A percentile compares a stretch with the other conserved stretches of the same genome.
phyloP scores from a whole-genome alignment of 2,329 filamentous ascomycete genomes.

The Aspergillus pseudoterreus region DNA sequence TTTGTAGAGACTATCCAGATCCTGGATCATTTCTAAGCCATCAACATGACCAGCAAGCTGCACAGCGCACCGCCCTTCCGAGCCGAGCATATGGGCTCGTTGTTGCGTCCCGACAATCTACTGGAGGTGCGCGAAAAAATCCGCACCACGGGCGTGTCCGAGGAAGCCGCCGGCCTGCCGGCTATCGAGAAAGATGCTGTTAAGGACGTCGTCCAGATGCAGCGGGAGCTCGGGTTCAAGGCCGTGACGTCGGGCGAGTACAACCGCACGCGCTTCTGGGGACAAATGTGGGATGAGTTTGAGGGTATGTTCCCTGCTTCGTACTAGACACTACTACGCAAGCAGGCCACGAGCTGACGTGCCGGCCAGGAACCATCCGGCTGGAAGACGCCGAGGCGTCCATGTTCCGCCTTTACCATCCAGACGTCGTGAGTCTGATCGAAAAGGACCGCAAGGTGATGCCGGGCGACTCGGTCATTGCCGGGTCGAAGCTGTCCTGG shows the following conservation, averaged over 20 bases:
- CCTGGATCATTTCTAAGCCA: too few species aligned
- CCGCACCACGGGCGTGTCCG: constrained; percentile 46
- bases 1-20: too few species aligned
- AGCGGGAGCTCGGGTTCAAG: constrained; percentile 60
- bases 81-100: constrained; percentile 68
- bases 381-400: constrained; percentile 23
- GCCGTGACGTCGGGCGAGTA: constrained; percentile 69
- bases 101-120: constrained; percentile 62
- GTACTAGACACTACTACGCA: too few species aligned
- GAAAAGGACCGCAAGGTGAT: constrained; percentile 25
- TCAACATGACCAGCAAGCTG: constrained; percentile 26
- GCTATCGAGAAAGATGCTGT: constrained; percentile 64
- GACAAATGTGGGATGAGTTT: too few species aligned
- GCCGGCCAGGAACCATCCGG: constrained; percentile 18
- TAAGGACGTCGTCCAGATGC: constrained; percentile 61
- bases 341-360: too few species aligned
- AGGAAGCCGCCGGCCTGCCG: constrained; percentile 59
- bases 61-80: constrained; percentile 59
- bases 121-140: constrained; percentile 43
- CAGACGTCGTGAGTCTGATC: constrained; percentile 24
- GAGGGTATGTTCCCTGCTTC: too few species aligned
- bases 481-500: constrained; percentile 21
- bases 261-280: constrained; percentile 39
- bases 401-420: constrained; percentile 26
- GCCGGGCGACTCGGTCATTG: constrained; percentile 25